Base-by-base conservation (phyloP, 208 protist genomes). In the Wallacemonas sp. region DNA sequence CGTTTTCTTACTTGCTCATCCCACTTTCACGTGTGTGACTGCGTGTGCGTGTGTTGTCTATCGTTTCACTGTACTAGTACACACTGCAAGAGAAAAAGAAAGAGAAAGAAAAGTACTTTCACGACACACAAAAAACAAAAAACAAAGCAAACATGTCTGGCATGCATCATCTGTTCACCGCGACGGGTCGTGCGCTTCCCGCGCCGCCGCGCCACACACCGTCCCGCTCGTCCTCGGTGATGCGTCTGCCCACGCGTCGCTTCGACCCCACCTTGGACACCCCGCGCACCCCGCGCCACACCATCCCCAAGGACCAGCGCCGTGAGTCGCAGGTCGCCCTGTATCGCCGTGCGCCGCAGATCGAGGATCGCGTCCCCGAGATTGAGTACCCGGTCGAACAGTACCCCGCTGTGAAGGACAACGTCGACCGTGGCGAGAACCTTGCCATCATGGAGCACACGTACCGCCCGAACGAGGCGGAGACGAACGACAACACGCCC, bases 201-300 rank as follows among this genome's bases (percentile, higher is more conserved):
- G 67, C 71, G 14, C 85, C 83, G 44, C 88, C 85, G 19, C 78
- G 62, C 43, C 74, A 57, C 41, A 68, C 83, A 4, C 85, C 88
- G 9, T 70, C 54, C 3, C 85, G 85, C 34, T 62, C 49, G 52
- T 83, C 83, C 30, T 74, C 63, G 32, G 54, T 88, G 11, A 68
- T 81, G 34, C 81, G 81, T 26, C 77, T 87, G 17, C 85, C 85
- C 24, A 89, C 82, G n/a, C 39, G 62, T 26, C 78, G 83, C 14
- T 82, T 75, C 34, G 73, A 78, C 32, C 68, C 76, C 17, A 36
- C 58, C n/a, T 48, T 46, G 30, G 48, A 60, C 56, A 46, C 41
- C 21, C 26, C 47, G 24, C n/a, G 36, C 52, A 46, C 34, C 54
- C 39, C 49, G 17, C 52, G 60, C 19, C 5, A 65, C 27, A 54